Base-by-base conservation (phyloP, 2,329 filamentous ascomycete genomes). In the Fusarium humuli region DNA sequence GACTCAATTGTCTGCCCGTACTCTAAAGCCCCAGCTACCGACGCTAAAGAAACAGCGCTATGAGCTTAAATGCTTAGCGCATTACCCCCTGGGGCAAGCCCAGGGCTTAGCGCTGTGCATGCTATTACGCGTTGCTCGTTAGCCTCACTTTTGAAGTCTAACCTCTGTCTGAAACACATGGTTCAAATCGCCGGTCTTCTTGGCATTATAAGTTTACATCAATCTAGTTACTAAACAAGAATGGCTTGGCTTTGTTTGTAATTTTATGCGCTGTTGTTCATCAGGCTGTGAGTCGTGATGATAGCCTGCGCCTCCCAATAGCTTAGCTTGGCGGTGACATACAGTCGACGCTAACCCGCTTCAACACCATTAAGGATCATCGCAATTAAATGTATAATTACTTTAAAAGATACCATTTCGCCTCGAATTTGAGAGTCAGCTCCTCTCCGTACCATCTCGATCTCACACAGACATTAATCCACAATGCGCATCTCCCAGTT, bases 281-380 rank as follows among this genome's bases (percentile, higher is more conserved):
- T 8, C 12, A 14, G 32, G 49, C 49, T 42, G 49, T 16, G 18
- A 41, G 13, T 29, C n/a, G 10, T 12, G 13, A 16, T 7, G 5
- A 27, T 16, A 41, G 7, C 22, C 20, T 34, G 57, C 57, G 60
- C 47, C 47, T 40, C 32, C 32, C 8, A 7, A 6, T 42, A 25
- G 34, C 32, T 53, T 16, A 20, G 45, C 59, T 69, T 69, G 65
- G 65, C 65, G 34, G 59, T 69, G 65, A 69, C 60, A 69, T 57
- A 7, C n/a, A 29, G 16, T 25, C 5, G 7, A 29, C 40, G 42
- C 42, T 55, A 61, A 20, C 30, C 44, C 55, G 6, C 7, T 40
- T 65, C n/a, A 29, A 30, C 16, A 20, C 14, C 44, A 18, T 45
- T 46, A 10, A 56, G 20, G 50, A 14, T 11, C 18, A 22, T 65